Evolutionary conservation across 2,329 filamentous ascomycete genomes (phyloP), one percentile per base, ranked within the genome.

Genomic region (Tolypocladium endophyticum): DNA sequence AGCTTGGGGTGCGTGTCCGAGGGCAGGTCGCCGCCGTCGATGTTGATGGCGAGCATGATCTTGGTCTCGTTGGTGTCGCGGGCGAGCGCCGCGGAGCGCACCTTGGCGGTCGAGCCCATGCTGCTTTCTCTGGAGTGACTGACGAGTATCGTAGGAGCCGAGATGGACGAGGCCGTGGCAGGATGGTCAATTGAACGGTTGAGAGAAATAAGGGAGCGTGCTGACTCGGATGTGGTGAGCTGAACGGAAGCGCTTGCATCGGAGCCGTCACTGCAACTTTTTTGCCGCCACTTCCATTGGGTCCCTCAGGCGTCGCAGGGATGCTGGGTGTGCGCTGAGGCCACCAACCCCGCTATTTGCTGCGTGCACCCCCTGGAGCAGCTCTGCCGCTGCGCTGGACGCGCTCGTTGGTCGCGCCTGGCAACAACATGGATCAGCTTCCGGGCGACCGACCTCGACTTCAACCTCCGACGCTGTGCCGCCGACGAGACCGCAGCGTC

Each of bases 21-120:
- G 33, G 88, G 85, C 72, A 90, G 88, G 50, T 80, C 81, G 69
- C 93, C 94, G 72, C 94, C 94, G 76, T 99, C 94, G 62, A 99
- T 84, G 77, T 94, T 96, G 67, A 99, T 82, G 45, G 90, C 90
- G 64, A 97, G 82, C 72, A 94, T 87, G 74, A 99, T 96, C 73
- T 95, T 96, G 72, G 94, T 99, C 80, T 99, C 94, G 79, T 97
- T 97, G 70, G 94, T 99, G 76, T 93, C 88, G 73, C 94, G 91
- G 64, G 88, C 86, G 67, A 97, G 79, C 59, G 87, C 84, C 57
- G 90, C 87, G 74, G 87, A 90, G 71, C 93, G 89, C 52, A 75
- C 70, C 58, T 68, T 59, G 38, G 64, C 59, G 53, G 69, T 54
- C 52, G 69, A 62, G 41, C 65, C 63, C 70, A 71, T 72, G 55